phyloP scores from a whole-genome alignment of 1,284 basidiomycete genomes.

The Coriolopsis trogii region DNA sequence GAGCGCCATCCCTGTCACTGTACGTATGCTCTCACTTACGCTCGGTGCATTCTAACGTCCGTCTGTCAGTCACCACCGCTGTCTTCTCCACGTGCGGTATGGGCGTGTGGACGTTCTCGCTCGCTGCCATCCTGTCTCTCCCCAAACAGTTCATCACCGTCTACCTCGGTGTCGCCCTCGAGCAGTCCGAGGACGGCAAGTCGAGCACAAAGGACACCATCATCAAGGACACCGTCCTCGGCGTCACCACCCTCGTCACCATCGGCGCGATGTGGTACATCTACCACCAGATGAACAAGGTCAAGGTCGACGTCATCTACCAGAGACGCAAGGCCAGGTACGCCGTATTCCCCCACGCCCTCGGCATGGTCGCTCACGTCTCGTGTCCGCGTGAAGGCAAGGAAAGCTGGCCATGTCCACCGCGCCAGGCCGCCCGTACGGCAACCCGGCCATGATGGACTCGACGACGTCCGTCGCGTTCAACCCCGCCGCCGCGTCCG shows the following conservation, averaged over 20 bases:
- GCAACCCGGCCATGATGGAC: constrained; percentile 26
- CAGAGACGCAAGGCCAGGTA: constrained; percentile 49
- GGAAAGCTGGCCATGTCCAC: constrained; percentile 42
- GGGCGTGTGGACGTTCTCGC: constrained; percentile 67
- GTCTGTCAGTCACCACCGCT: constrained; percentile 58
- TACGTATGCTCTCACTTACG: constrained; percentile 34
- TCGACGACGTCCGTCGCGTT: constrained; percentile 36
- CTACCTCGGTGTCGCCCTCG: constrained; percentile 66
- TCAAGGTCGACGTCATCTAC: constrained; percentile 76
- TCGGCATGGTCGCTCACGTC: neutral
- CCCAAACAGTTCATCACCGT: constrained; percentile 81
- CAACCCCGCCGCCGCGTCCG: constrained; percentile 41
- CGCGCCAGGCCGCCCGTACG: constrained; percentile 35
- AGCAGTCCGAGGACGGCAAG: constrained; percentile 42
- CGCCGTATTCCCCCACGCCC: neutral
- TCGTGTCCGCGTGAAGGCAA: constrained; percentile 42
- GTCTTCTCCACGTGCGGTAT: constrained; percentile 84
- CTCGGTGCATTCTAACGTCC: neutral
- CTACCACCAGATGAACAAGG: constrained; percentile 72
- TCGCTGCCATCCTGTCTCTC: constrained; percentile 74
- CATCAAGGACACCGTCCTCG: constrained; percentile 67
- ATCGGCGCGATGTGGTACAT: constrained; percentile 85
- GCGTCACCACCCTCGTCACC: constrained; percentile 71
- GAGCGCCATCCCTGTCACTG: constrained; percentile 81
- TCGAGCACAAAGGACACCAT: constrained; percentile 51